phyloP scores from a whole-genome alignment of 1,284 basidiomycete species.

The Neolentinus lepideus region DNA sequence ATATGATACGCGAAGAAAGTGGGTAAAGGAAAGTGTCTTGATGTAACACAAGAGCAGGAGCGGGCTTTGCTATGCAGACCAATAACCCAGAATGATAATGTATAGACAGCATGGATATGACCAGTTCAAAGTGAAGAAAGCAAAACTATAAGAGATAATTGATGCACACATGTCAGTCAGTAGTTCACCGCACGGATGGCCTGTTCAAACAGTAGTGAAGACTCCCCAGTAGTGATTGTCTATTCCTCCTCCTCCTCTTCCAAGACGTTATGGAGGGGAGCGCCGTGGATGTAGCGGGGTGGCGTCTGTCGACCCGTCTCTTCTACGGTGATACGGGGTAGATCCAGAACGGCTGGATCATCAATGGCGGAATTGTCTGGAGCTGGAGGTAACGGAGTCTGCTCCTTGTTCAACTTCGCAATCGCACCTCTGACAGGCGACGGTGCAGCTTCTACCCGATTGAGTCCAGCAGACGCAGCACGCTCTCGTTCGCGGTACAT shows the following conservation, averaged over 20 bases:
- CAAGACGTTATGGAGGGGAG: slow-evolving; percentile 78
- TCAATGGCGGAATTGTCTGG: slow-evolving; percentile 8
- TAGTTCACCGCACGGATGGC: not conserved
- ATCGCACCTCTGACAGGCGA: slow-evolving; percentile 22
- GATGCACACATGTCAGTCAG: not conserved
- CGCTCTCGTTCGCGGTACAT: slow-evolving; percentile 74
- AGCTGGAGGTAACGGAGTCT: slow-evolving; percentile 10
- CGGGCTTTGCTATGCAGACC: not conserved
- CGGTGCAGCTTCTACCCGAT: slow-evolving; percentile 9
- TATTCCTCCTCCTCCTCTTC: slow-evolving; percentile 71
- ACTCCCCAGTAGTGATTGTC: not conserved
- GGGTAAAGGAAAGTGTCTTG: not conserved
- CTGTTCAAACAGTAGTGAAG: not conserved
- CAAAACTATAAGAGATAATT: not conserved
- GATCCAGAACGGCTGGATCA: slow-evolving; percentile 2
- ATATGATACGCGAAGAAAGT: not conserved
- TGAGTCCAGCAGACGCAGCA: slow-evolving; percentile 13
- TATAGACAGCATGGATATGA: not conserved
- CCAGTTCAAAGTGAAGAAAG: slow-evolving; percentile 1
- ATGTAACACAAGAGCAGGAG: not conserved
- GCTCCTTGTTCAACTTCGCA: not conserved
- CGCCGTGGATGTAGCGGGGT: slow-evolving; percentile 72
- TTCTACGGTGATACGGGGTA: slow-evolving; percentile 6
- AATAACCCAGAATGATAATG: not conserved
- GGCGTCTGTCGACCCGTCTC: slow-evolving; percentile 17